Evolutionary conservation across 805 yeast species (phyloP).

Genomic region (Pachysolen tannophilus): DNA sequence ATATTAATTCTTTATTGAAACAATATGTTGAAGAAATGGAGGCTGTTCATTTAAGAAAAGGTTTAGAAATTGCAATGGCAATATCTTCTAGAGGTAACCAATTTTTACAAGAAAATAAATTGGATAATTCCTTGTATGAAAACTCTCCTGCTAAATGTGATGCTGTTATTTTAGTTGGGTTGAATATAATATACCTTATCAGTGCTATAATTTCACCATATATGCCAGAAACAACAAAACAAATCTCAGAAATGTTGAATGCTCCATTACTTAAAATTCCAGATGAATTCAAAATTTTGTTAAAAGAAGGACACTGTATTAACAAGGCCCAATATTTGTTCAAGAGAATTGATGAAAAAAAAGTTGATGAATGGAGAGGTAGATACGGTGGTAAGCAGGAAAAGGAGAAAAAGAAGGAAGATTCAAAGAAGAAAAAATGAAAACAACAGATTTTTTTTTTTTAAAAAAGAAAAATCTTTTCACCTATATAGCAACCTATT

Average conservation of each 20-base stretch:
- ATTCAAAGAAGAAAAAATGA: too few relatives aligned
- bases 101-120: slow-evolving; percentile 92
- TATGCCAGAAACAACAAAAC: slow-evolving; percentile 76
- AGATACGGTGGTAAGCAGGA: slow-evolving; percentile 79
- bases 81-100: slow-evolving; percentile 89
- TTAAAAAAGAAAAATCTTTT: neutral
- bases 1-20: slow-evolving; percentile 53
- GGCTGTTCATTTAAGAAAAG: slow-evolving; percentile 72
- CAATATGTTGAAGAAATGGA: slow-evolving; percentile 70
- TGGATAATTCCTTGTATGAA: slow-evolving; percentile 79
- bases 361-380: slow-evolving; percentile 79
- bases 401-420: slow-evolving; percentile 8
- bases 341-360: slow-evolving; percentile 84
- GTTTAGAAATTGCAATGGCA: slow-evolving; percentile 87
- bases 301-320: slow-evolving; percentile 77
- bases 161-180: slow-evolving; percentile 87
- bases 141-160: slow-evolving; percentile 75
- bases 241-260: slow-evolving; percentile 71
- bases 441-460: too few relatives aligned
- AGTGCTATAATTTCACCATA: slow-evolving; percentile 78
- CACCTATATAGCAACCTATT: neutral
- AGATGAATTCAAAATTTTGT: slow-evolving; percentile 59
- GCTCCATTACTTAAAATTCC: slow-evolving; percentile 76
- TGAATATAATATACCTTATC: slow-evolving; percentile 82
- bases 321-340: slow-evolving; percentile 90